Evolutionary conservation across 768 basidiomycete genomes (phyloP), one percentile per base, ranked within the genome.

Genomic region (Mycena sanguinolenta): DNA sequence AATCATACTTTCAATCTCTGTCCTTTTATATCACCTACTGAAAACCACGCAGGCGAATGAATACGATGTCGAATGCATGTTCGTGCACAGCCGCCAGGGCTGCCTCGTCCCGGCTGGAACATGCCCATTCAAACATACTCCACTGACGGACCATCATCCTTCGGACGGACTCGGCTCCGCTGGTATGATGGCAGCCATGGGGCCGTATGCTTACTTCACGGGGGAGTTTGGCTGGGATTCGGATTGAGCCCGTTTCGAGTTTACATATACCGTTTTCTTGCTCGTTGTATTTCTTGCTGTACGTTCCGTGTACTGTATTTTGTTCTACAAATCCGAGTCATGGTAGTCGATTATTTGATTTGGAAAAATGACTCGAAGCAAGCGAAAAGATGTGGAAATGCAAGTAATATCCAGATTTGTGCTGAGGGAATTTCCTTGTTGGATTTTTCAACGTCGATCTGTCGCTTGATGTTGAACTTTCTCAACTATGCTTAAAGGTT

Each of bases 41-140:
- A 34, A 28, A 34, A 4, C 17, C 21, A 13, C 23, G 3, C 38
- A 69, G 67, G 36, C 61, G 58, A 38, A 69, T 46, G 23, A 63
- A 58, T 38, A 69, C 55, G 61, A 69, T n/a, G 28, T 63, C 5
- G 67, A 63, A 58, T 69, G 67, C 38, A 69, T 69, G 67, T 69
- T 69, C 25, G 23, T 42, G 9, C 67, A 63, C 54, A 42, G 54
- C n/a, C n/a, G 21, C 2, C 67, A 63, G 39, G 55, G 67, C 21
- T 69, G 67, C 32, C 61, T 63, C 38, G 61, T 46, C n/a, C 61
- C 65, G 28, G 55, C 42, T 9, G 61, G 62, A 30, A 23, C 67
- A 1, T 69, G 67, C 36, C 61, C 34, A 2, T 69, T 63, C 55
- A 63, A 69, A 19, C 61, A 69, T 28, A 58, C 67, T 14, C 61